Percentiles rank a stretch among this genome's conserved stretches.
Evolutionary conservation across 768 basidiomycete species (phyloP).

Genomic region (Obba rivulosa): DNA sequence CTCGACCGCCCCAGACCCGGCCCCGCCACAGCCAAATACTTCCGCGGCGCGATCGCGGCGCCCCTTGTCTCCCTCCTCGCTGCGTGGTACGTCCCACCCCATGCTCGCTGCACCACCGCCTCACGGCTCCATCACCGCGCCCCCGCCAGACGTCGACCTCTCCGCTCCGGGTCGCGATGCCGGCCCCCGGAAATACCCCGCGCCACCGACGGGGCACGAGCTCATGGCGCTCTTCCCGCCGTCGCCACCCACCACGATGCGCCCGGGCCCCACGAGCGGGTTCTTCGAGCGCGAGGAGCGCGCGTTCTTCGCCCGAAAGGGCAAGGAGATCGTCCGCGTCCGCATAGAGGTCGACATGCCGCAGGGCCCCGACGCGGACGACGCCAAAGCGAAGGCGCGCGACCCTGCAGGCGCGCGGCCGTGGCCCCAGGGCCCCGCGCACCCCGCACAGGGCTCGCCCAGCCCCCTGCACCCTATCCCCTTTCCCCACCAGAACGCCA

Average conservation of each 20-base stretch:
- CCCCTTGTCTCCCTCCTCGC: conserved; percentile 51
- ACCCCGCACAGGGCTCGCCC: conserved; percentile 3
- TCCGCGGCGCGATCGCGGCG: conserved; percentile 12
- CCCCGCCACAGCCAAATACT: conserved; percentile 3
- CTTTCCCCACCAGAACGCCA: conserved; percentile 9
- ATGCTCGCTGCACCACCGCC: background rate
- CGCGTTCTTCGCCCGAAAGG: conserved; percentile 75
- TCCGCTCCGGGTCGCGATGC: conserved; percentile 39
- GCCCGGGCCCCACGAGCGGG: conserved; percentile 61
- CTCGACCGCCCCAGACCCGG: conserved; percentile 8
- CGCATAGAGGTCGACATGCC: conserved; percentile 63
- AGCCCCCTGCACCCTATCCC: conserved; percentile 7
- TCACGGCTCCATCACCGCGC: background rate
- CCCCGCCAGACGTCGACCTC: conserved; percentile 55
- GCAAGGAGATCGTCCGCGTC: conserved; percentile 72
- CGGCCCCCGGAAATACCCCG: conserved; percentile 57
- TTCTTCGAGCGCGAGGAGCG: conserved; percentile 76
- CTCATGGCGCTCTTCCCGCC: conserved; percentile 84
- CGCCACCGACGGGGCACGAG: conserved; percentile 76
- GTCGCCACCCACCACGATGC: conserved; percentile 55
- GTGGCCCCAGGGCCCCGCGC: conserved; percentile 3
- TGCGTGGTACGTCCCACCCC: conserved; percentile 43
- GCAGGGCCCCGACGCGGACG: conserved; percentile 6
- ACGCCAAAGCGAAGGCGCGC: background rate
- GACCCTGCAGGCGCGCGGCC: background rate